phyloP scores from a whole-genome alignment of 352 stramenopile genomes.

The Pythium scleroteichum region DNA sequence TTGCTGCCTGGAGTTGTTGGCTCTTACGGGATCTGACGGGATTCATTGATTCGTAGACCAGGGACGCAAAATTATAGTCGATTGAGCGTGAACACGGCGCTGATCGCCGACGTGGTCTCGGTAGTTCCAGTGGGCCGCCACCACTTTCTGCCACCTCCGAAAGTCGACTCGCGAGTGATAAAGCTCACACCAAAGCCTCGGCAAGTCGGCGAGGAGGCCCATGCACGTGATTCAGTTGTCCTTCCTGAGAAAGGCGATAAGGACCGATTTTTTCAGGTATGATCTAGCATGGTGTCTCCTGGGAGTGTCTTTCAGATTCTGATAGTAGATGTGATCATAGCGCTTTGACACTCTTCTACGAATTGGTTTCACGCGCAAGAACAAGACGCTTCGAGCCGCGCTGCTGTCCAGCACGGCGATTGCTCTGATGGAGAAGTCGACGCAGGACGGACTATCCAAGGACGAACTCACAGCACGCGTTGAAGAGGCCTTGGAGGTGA shows the following conservation, averaged over 20 bases:
- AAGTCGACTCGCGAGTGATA: slow-evolving; percentile 84
- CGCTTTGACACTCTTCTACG: slow-evolving; percentile 77
- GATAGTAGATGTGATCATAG: slow-evolving; percentile 24
- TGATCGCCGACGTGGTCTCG: slow-evolving; percentile 66
- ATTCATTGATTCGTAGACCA: slow-evolving; percentile 32
- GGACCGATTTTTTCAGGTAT: slow-evolving; percentile 55
- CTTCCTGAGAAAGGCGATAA: slow-evolving; percentile 27
- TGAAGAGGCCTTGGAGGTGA: slow-evolving; percentile 47
- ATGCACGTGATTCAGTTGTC: slow-evolving; percentile 3
- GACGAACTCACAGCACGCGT: slow-evolving; percentile 43
- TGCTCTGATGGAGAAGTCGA: slow-evolving; percentile 32
- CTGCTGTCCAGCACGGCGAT: slow-evolving; percentile 66
- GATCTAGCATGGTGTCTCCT: neutral
- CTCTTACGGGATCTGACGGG: neutral
- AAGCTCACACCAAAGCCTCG: slow-evolving; percentile 45
- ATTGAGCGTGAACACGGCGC: slow-evolving; percentile 75
- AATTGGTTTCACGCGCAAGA: slow-evolving; percentile 80
- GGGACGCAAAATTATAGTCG: slow-evolving; percentile 80
- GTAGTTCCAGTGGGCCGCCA: slow-evolving; percentile 58
- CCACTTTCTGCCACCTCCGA: slow-evolving; percentile 77
- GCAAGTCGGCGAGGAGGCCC: neutral
- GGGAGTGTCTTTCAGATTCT: neutral
- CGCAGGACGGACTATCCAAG: slow-evolving; percentile 33
- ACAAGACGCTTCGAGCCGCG: slow-evolving; percentile 83
- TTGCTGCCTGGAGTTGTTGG: neutral